Percentiles rank a stretch among this genome's conserved stretches.
Conservation (phyloP, 2,329 filamentous ascomycete genomes). For the Juglanconis oblonga region DNA sequence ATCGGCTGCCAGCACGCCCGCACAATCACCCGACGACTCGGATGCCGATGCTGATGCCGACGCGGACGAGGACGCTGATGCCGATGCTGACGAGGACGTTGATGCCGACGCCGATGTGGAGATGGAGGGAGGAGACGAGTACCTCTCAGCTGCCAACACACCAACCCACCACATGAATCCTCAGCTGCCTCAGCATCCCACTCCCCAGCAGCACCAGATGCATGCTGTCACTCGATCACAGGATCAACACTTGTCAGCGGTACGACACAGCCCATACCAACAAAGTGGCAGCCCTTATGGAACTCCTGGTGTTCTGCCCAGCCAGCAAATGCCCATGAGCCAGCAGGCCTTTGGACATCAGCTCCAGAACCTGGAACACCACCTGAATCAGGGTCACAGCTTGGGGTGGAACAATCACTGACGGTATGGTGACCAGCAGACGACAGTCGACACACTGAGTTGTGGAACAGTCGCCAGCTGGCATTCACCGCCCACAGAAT, state of each 20-base stretch:
- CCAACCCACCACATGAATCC: not conserved
- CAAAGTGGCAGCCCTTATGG: conserved; percentile 6
- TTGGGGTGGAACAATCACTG: conserved; percentile 17
- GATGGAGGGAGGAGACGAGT: conserved; percentile 8
- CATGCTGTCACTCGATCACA: not conserved
- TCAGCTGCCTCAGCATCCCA: conserved; percentile 7
- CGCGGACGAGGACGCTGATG: conserved; percentile 5
- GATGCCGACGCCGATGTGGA: conserved; percentile 15
- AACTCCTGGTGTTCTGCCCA: conserved; percentile 3
- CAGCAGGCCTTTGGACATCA: conserved; percentile 15
- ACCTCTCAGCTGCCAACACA: conserved; percentile 7
- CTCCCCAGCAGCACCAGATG: not conserved
- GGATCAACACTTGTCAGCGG: conserved; percentile 5
- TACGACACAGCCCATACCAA: conserved; percentile 7
- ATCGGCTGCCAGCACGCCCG: conserved; percentile 10
- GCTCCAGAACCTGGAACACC: conserved; percentile 5
- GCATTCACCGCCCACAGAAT: conserved; percentile 1
- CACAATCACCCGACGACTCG: conserved; percentile 9
- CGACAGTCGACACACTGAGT: conserved; percentile 1
- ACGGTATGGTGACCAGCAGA: conserved; percentile 12
- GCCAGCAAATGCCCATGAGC: conserved; percentile 15
- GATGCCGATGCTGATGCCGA: conserved; percentile 15
- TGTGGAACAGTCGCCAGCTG: conserved; percentile 9
- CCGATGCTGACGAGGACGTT: conserved; percentile 3
- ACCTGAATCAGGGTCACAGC: conserved; percentile 10